phyloP scores from a whole-genome alignment of 331 rosid species.

The Acacia concinna region DNA sequence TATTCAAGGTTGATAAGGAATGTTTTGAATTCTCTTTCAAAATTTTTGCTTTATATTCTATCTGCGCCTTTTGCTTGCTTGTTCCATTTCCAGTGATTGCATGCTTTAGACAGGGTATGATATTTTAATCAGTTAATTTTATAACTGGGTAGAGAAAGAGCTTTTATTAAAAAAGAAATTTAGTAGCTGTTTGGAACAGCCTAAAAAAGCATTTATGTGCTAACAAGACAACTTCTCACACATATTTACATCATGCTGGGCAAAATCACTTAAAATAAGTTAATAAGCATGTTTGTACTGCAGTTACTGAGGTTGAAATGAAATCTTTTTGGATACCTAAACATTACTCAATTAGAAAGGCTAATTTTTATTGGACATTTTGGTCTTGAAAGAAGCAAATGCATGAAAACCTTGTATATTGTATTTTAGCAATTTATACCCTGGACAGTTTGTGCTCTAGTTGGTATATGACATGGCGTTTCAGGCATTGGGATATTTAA shows the following conservation, averaged over 20 bases:
- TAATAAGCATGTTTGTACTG: too few relatives aligned
- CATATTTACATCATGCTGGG: too few relatives aligned
- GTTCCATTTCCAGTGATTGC: slow-evolving; percentile 33
- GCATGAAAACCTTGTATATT: slow-evolving; percentile 34
- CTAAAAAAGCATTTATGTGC: neutral
- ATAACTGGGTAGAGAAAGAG: neutral
- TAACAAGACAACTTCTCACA: too few relatives aligned
- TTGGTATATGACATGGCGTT: slow-evolving; percentile 48
- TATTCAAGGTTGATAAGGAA: slow-evolving; percentile 37
- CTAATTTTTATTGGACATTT: slow-evolving; percentile 12
- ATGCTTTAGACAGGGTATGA: slow-evolving; percentile 31
- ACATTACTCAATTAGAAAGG: too few relatives aligned
- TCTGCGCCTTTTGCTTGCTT: slow-evolving; percentile 26
- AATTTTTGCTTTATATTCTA: slow-evolving; percentile 27
- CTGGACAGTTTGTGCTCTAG: slow-evolving; percentile 31
- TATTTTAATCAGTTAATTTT: neutral
- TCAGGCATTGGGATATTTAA: slow-evolving; percentile 57
- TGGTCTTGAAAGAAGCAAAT: slow-evolving; percentile 14
- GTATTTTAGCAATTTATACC: slow-evolving; percentile 37
- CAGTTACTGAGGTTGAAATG: too few relatives aligned
- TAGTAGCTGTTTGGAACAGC: neutral
- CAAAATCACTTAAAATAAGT: too few relatives aligned
- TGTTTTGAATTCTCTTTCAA: slow-evolving; percentile 32
- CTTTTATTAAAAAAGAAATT: neutral
- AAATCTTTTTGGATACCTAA: too few relatives aligned